Conservation (phyloP, 495 filamentous ascomycete species). For the Penicillium canariense region DNA sequence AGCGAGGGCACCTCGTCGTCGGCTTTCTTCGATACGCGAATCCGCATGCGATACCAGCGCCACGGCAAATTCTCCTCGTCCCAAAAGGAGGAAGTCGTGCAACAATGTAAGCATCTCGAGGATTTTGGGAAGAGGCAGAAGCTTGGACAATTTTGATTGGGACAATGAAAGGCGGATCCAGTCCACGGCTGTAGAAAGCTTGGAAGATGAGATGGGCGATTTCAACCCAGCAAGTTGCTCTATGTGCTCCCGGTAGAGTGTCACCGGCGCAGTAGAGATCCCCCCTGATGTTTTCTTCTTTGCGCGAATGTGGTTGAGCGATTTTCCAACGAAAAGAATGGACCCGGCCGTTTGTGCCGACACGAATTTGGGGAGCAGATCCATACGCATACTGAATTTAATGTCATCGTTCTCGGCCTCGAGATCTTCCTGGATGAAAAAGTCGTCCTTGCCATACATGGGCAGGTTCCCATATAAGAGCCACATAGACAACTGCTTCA, state of each 20-base stretch:
- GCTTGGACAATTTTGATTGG: slow-evolving; percentile 71
- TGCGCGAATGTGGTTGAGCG: slow-evolving; percentile 73
- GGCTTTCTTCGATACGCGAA: slow-evolving; percentile 56
- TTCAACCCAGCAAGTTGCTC: slow-evolving; percentile 64
- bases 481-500: slow-evolving; percentile 87
- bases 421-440: slow-evolving; percentile 64
- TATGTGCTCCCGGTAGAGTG: slow-evolving; percentile 71
- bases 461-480: slow-evolving; percentile 83
- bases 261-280: slow-evolving; percentile 49
- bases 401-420: slow-evolving; percentile 34
- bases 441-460: slow-evolving; percentile 68
- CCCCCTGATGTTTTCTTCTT: slow-evolving; percentile 39
- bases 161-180: slow-evolving; percentile 79
- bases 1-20: slow-evolving; percentile 35
- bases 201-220: slow-evolving; percentile 69
- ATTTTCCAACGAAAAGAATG: slow-evolving; percentile 87
- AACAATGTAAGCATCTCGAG: slow-evolving; percentile 74
- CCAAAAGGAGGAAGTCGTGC: slow-evolving; percentile 82
- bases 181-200: slow-evolving; percentile 66
- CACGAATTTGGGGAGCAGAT: slow-evolving; percentile 75
- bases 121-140: slow-evolving; percentile 74
- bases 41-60: slow-evolving; percentile 82
- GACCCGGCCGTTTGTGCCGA: slow-evolving; percentile 70
- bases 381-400: slow-evolving; percentile 53
- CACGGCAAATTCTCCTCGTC: slow-evolving; percentile 86